phyloP scores from a whole-genome alignment of 352 stramenopile species.

The Globisporangium paroecandrum region DNA sequence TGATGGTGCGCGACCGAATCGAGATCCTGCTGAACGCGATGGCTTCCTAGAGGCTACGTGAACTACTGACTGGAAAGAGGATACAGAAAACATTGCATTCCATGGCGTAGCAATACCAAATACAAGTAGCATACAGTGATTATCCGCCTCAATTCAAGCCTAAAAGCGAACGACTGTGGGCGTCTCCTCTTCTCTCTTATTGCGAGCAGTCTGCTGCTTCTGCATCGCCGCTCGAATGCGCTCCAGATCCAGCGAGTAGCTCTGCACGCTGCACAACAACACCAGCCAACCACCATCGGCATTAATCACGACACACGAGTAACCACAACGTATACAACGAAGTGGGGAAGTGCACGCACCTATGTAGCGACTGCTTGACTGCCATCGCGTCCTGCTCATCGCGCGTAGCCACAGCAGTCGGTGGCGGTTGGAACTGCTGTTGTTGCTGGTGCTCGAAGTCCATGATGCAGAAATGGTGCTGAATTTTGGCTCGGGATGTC shows the following conservation, averaged over 20 bases:
- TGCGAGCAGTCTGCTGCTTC: constrained; percentile 6
- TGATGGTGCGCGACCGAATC: constrained; percentile 76
- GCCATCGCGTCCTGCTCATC: not conserved
- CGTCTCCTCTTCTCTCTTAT: not conserved
- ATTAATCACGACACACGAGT: not conserved
- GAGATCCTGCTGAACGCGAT: constrained; percentile 38
- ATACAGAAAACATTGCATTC: not conserved
- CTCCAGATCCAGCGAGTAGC: constrained; percentile 34
- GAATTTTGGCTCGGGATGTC: too few species aligned
- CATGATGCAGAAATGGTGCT: not conserved
- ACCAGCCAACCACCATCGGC: not conserved
- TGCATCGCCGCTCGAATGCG: constrained; percentile 29
- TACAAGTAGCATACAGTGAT: not conserved
- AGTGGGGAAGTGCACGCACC: not conserved
- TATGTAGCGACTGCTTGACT: constrained; percentile 4
- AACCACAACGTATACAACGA: not conserved
- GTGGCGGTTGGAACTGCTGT: not conserved
- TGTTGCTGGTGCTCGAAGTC: not conserved
- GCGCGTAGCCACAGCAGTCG: not conserved
- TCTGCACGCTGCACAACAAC: constrained; percentile 24
- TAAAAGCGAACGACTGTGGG: not conserved
- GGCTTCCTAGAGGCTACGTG: not conserved
- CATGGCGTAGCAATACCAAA: not conserved
- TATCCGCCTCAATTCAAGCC: not conserved
- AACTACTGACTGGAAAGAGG: not conserved